Base-by-base conservation (phyloP, 768 basidiomycete species). In the Tulasnella sp. region DNA sequence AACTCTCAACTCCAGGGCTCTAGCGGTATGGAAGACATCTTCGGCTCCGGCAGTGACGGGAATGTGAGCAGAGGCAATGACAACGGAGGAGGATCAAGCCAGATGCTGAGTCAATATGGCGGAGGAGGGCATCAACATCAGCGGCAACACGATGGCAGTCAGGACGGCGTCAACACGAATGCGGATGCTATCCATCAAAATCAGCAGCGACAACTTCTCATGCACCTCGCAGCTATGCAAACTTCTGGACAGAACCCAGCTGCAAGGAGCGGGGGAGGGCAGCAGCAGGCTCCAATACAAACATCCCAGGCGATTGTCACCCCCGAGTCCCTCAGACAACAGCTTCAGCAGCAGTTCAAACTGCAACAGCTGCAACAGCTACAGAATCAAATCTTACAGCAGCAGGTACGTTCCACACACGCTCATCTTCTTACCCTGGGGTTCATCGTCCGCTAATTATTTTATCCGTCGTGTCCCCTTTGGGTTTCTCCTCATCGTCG, bases 301-400 rank as follows among this genome's bases (percentile, higher is more conserved):
- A 19, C 34, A 27, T 47, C 55, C 55, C 55, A 43, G 41, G 42
- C 26, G 52, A 41, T 51, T 13, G 38, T 58, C 34, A 58, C 34
- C 7, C 23, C 64, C 24, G 65, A 56, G 34, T 11, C 59, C 23
- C 62, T 68, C 17, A 68, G 66, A 48, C 63, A 63, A 32, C 64
- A 67, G 26, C 63, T 68, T 8, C 67, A 65, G 21, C 62, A 65
- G 56, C 86, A 89, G 69, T 80, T 87, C 73, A 85, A 84, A 69
- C 74, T 91, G 2, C 88, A 86, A 63, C 83, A 86, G 68, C 74
- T 86, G 8, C 86, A 85, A 67, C 82, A 86, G 68, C 74, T 85
- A 11, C 87, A 93, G 67, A 83, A 83, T 60, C 85, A 89, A 75
- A 86, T 90, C 61, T 87, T 91, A 61, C 89, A 92, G 67, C 89